phyloP scores from a whole-genome alignment of 495 filamentous ascomycete species.

The Astrothelium macrocarpum region DNA sequence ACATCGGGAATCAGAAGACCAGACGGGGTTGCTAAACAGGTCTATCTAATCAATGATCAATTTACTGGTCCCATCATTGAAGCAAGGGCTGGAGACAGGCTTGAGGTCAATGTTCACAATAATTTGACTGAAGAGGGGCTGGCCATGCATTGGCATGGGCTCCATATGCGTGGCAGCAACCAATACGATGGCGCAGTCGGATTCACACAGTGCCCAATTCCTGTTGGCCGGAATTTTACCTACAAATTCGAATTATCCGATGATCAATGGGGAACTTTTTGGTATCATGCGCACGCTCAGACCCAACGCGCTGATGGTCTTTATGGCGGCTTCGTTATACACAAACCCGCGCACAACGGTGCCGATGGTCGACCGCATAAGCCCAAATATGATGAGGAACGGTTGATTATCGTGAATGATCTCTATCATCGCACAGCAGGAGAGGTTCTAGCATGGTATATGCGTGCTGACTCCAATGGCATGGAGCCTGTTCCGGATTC shows the following conservation, averaged over 20 bases:
- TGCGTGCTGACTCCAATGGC: slow-evolving; percentile 36
- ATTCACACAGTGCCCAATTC: slow-evolving; percentile 8
- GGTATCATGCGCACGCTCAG: slow-evolving; percentile 15
- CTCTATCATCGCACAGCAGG: slow-evolving; percentile 40
- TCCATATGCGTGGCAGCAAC: slow-evolving; percentile 4
- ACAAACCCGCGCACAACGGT: slow-evolving; percentile 12
- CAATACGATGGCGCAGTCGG: slow-evolving; percentile 9
- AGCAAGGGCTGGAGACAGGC: slow-evolving; percentile 37
- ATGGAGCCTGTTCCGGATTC: slow-evolving; percentile 48
- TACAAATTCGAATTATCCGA: slow-evolving; percentile 10
- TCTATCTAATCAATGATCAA: slow-evolving; percentile 42
- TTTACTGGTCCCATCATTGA: slow-evolving; percentile 48
- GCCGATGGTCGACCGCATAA: not conserved
- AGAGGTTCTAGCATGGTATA: slow-evolving; percentile 41
- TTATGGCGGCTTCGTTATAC: slow-evolving; percentile 19
- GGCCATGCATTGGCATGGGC: slow-evolving; percentile 16
- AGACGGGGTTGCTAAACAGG: slow-evolving; percentile 19
- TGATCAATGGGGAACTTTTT: slow-evolving; percentile 15
- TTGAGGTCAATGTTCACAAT: slow-evolving; percentile 12
- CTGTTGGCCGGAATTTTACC: slow-evolving; percentile 11
- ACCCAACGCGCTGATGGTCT: slow-evolving; percentile 19
- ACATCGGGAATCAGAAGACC: slow-evolving; percentile 19
- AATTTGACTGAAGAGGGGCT: slow-evolving; percentile 8
- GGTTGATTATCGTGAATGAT: slow-evolving; percentile 43
- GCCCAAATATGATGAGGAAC: slow-evolving; percentile 28